Evolutionary conservation across 1,139 yeast genomes (phyloP).

Genomic region (Diutina neorugosa): DNA sequence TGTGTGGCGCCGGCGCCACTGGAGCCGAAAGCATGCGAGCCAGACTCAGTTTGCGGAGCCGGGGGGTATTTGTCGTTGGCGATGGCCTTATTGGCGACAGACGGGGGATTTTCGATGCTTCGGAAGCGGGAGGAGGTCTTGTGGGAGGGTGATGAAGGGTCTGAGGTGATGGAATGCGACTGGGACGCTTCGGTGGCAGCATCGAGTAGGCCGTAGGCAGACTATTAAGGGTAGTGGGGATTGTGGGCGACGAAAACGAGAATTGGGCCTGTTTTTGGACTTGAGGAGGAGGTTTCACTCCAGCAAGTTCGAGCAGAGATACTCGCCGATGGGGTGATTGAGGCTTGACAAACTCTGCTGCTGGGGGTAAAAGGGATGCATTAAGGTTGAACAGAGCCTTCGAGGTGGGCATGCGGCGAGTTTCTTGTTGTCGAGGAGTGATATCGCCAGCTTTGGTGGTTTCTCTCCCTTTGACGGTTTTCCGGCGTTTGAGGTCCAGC

Average conservation of each 20-base stretch:
- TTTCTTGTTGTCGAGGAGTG: neutral
- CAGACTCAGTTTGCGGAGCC: neutral
- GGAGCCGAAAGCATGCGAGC: neutral
- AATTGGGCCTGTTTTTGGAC: neutral
- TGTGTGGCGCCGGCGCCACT: neutral
- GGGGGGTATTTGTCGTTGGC: neutral
- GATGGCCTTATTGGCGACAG: neutral
- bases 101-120: neutral
- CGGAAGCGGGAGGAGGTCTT: neutral
- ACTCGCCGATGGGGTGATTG: neutral
- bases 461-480: neutral
- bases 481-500: neutral
- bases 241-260: neutral
- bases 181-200: neutral
- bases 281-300: neutral
- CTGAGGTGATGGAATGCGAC: neutral
- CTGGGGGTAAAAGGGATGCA: neutral
- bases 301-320: neutral
- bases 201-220: neutral
- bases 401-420: neutral
- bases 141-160: neutral
- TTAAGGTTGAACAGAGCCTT: neutral
- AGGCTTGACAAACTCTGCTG: neutral
- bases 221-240: neutral
- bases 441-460: neutral